Conservation (phyloP, 2,329 filamentous ascomycete species). For the Diaporthe eres region DNA sequence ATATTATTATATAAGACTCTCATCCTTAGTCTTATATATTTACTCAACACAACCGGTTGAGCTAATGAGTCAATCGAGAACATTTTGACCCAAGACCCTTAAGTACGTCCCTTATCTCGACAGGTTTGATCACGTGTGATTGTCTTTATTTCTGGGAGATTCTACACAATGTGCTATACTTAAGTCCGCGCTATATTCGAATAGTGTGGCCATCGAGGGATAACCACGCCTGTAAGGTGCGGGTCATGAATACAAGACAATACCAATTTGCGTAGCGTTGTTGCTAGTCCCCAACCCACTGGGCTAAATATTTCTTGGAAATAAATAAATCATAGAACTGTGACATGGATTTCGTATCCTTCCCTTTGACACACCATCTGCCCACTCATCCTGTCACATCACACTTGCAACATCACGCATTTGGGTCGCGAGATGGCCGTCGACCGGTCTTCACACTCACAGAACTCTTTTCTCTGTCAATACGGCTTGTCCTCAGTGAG, state of each 20-base stretch:
- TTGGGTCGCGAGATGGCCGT: not conserved
- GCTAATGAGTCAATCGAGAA: too few relatives aligned
- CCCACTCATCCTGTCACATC: not conserved
- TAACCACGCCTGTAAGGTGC: too few relatives aligned
- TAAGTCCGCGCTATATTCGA: too few relatives aligned
- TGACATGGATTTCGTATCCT: rapidly evolving
- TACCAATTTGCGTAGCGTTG: not conserved
- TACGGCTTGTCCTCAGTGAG: not conserved
- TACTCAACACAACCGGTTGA: too few relatives aligned
- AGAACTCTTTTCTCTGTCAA: not conserved
- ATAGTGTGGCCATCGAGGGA: not conserved
- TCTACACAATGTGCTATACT: too few relatives aligned
- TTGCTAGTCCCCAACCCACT: not conserved
- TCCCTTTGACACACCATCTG: not conserved
- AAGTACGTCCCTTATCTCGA: too few relatives aligned
- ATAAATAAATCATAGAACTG: not conserved
- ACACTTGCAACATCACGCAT: not conserved
- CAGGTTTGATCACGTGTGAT: too few relatives aligned
- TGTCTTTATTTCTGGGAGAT: too few relatives aligned
- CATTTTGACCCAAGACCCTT: too few relatives aligned
- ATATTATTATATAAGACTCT: too few relatives aligned
- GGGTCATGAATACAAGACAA: rapidly evolving
- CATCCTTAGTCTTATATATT: too few relatives aligned
- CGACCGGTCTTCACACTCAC: not conserved
- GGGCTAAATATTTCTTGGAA: not conserved